Evolutionary conservation across 176 grass and related monocot genomes (phyloP), one percentile per base, ranked within the genome.

Genomic region (Eleusine coracana): DNA sequence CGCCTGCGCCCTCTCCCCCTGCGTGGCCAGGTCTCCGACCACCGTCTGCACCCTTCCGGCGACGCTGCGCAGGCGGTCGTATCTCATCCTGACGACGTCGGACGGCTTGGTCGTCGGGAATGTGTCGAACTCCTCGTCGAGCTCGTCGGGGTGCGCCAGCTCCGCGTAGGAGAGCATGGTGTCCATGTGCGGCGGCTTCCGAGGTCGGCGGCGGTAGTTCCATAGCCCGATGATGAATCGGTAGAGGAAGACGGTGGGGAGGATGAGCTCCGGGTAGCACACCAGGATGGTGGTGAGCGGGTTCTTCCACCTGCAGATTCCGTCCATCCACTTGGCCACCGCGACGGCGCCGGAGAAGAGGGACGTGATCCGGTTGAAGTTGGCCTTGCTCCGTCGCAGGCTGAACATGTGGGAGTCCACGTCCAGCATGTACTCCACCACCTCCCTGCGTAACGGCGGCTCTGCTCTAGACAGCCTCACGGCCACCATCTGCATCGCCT

Each of bases 111-210:
- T n/a, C 1, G 93, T 87, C 0, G 93, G 94, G 79, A 97, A 97
- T 0, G 85, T 90, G 85, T 97, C 94, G 66, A 97, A 97, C 83
- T 97, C 94, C 83, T 97, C 94, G 52, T 97, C 94, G n/a, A 97
- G 87, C 80, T 97, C 94, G 86, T 94, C 94, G 15, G 85, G 85
- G 84, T 82, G 66, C 27, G 39, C 79, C 25, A 23, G 46, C 55
- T 97, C 94, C 0, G 94, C 94, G 49, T 83, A 29, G 10, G 92
- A 94, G 10, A 97, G 71, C 80, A 36, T 59, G 3, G 89, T 82
- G 87, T 97, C 94, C 77, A 97, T 93, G 85, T 97, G 94, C 61
- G 82, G 21, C 31, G 94, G 92, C 81, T 91, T 71, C 0, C 69
- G 77, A 0, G 85, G 87, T 48, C 84, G 79, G 6, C 78, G 52